Percentiles rank a stretch among this genome's conserved stretches.
Conservation (phyloP, 2,329 filamentous ascomycete genomes). For the Diaporthe amygdali region DNA sequence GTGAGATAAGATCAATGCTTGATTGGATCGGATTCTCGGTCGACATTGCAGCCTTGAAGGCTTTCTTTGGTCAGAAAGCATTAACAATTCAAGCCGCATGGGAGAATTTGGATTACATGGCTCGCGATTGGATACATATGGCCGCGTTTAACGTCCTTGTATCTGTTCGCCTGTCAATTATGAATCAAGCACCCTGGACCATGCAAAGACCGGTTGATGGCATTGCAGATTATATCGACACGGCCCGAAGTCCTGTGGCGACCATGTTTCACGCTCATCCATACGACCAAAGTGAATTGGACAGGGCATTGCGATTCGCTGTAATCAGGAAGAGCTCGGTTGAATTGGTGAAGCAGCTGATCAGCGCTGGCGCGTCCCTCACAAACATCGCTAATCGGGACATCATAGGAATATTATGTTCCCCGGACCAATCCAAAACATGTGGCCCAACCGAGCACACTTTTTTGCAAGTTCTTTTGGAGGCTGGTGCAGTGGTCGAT, state of each 20-base stretch:
- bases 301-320: not conserved
- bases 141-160: not conserved
- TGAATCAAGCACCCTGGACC: not conserved
- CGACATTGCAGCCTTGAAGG: not conserved
- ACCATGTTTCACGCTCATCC: not conserved
- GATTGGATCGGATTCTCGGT: not conserved
- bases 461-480: not conserved
- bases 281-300: not conserved
- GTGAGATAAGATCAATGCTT: too few species aligned
- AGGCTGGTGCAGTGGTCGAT: not conserved
- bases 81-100: not conserved
- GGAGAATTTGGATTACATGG: not conserved
- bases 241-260: not conserved
- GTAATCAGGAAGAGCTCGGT: not conserved
- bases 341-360: not conserved
- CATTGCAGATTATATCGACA: not conserved
- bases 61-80: not conserved
- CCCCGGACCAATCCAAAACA: too few species aligned
- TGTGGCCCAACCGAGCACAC: not conserved
- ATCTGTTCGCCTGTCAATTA: not conserved
- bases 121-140: not conserved
- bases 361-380: not conserved
- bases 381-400: too few species aligned
- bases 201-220: accelerated
- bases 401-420: too few species aligned